phyloP scores from a whole-genome alignment of 768 basidiomycete genomes.

The Suillus weaverae region DNA sequence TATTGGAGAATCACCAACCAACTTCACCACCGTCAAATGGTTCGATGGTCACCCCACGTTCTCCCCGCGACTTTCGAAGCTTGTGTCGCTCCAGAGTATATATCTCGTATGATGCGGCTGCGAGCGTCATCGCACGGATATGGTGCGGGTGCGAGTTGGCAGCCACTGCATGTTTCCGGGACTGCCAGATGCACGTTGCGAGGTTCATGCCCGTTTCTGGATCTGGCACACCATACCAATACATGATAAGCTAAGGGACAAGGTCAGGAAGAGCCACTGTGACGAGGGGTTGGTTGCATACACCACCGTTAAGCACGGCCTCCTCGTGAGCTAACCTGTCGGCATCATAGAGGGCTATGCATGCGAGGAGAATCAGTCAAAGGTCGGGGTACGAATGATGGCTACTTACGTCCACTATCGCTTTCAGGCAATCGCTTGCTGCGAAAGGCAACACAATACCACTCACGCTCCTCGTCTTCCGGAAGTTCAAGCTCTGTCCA shows the following conservation, averaged over 20 bases:
- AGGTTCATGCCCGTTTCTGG: conserved; percentile 78
- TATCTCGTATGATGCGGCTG: conserved; percentile 72
- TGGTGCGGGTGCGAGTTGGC: conserved; percentile 83
- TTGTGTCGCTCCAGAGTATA: conserved; percentile 79
- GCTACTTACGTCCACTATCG: conserved; percentile 58
- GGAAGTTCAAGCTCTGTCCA: conserved; percentile 75
- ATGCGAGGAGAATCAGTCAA: neutral
- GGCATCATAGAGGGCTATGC: conserved; percentile 79
- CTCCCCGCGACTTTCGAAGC: conserved; percentile 65
- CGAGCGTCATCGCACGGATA: conserved; percentile 78
- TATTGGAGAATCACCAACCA: conserved; percentile 53
- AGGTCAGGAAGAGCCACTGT: conserved; percentile 9
- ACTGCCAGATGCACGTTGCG: conserved; percentile 96
- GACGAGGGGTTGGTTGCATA: conserved; percentile 37
- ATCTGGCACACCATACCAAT: conserved; percentile 92
- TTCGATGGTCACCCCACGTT: conserved; percentile 54
- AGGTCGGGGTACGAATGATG: neutral
- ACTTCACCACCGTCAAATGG: conserved; percentile 65
- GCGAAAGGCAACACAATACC: conserved; percentile 92
- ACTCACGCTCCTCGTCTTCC: conserved; percentile 73
- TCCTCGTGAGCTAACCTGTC: conserved; percentile 91
- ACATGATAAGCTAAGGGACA: conserved; percentile 66
- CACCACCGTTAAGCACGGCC: conserved; percentile 83
- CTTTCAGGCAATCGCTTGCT: conserved; percentile 72
- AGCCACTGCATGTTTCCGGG: conserved; percentile 76